Percentiles rank a stretch among this genome's conserved stretches.
Conservation (phyloP, 2,329 filamentous ascomycete genomes). For the Fusarium multiceps region DNA sequence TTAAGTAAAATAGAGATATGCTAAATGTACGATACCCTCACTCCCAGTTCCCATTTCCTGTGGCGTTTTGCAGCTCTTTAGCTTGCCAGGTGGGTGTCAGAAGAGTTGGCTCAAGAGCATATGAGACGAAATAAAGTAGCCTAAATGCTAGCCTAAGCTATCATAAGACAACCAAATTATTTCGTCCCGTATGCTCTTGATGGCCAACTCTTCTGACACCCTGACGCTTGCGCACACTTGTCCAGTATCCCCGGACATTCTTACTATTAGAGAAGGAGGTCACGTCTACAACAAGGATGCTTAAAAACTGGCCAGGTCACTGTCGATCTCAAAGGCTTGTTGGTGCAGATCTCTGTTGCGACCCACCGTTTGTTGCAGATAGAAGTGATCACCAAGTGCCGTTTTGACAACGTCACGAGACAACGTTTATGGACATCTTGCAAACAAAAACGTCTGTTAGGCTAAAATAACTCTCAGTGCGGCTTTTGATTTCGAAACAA, state of each 20-base stretch:
- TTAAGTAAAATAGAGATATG: conserved; percentile 14
- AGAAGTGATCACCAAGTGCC: no score
- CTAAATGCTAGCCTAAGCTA: no score
- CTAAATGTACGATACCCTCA: conserved; percentile 10
- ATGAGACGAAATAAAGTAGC: no score
- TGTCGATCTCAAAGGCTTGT: background rate
- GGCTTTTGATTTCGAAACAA: conserved; percentile 32
- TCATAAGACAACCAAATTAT: no score
- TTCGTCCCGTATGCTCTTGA: no score
- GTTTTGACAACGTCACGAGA: background rate
- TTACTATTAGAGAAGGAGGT: background rate
- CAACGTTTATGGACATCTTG: background rate
- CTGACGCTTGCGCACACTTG: background rate
- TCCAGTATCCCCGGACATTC: background rate
- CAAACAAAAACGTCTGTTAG: background rate
- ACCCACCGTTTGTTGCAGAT: background rate
- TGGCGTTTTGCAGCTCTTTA: background rate
- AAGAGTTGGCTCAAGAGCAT: no score
- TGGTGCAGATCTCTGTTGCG: background rate
- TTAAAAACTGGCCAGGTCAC: background rate
- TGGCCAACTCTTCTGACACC: no score
- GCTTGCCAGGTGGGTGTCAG: no score
- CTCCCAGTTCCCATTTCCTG: background rate
- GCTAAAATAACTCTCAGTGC: background rate
- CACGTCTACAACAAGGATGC: background rate